Evolutionary conservation across 257 asterid genomes (phyloP).

Genomic region (Solanum virginianum): DNA sequence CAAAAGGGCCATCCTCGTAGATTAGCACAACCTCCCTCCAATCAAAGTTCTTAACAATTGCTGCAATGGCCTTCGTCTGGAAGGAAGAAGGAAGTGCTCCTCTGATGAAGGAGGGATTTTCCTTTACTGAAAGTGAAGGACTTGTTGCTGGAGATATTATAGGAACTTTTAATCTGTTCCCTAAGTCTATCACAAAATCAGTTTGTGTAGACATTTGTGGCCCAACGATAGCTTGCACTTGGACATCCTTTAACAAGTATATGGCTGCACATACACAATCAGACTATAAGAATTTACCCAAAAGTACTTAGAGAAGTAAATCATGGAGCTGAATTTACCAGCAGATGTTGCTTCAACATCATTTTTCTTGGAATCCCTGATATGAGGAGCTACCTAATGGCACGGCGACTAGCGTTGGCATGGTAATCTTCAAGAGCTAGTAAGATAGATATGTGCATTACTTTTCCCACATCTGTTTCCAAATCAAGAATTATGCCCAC

Average conservation of each 20-base stretch:
- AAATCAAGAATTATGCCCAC: conserved; percentile 34
- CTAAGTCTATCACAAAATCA: conserved; percentile 31
- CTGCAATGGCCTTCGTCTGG: conserved; percentile 38
- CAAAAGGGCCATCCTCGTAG: conserved; percentile 21
- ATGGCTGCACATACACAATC: conserved; percentile 23
- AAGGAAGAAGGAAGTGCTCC: conserved; percentile 24
- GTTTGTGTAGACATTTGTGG: conserved; percentile 32
- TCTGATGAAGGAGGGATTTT: conserved; percentile 31
- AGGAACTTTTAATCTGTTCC: conserved; percentile 29
- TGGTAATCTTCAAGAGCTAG: conserved; percentile 35
- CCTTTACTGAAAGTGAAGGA: conserved; percentile 31
- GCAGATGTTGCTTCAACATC: conserved; percentile 26
- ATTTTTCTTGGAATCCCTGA: conserved; percentile 17
- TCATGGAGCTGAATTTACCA: neutral
- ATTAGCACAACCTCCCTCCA: conserved; percentile 37
- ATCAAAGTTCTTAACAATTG: conserved; percentile 17
- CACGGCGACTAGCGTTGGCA: neutral
- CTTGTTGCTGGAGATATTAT: conserved; percentile 35
- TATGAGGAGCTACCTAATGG: conserved; percentile 19
- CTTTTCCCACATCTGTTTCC: conserved; percentile 12
- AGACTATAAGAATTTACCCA: neutral
- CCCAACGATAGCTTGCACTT: conserved; percentile 38
- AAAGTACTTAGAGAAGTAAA: neutral
- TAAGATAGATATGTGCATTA: conserved; percentile 12
- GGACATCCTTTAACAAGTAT: conserved; percentile 28